phyloP scores from a whole-genome alignment of 345 rosid genomes.

The Syzygium aromaticum region DNA sequence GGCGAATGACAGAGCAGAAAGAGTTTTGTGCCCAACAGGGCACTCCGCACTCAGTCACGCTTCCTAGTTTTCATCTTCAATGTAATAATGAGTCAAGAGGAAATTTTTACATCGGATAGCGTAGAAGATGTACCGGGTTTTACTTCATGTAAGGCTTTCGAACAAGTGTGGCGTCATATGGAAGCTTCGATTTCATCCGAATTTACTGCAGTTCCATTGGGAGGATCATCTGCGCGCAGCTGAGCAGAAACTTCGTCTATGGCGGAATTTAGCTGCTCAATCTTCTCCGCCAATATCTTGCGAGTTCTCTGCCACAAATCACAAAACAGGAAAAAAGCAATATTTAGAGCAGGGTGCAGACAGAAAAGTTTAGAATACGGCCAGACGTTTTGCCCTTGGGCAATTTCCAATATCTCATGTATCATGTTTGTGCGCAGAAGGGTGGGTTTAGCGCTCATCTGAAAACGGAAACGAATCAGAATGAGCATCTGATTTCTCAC shows the following conservation, averaged over 20 bases:
- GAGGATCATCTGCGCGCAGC: slow-evolving; percentile 21
- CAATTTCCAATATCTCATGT: not conserved
- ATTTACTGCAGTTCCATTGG: slow-evolving; percentile 9
- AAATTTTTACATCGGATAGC: not conserved
- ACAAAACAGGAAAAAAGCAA: not conserved
- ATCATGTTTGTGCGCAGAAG: not conserved
- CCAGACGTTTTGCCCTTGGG: not conserved
- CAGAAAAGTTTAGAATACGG: not conserved
- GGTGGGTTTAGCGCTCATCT: not conserved
- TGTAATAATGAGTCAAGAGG: not conserved
- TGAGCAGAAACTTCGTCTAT: slow-evolving; percentile 40
- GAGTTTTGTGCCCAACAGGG: not conserved
- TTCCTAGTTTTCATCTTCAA: not conserved
- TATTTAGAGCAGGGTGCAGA: not conserved
- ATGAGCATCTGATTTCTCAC: not conserved
- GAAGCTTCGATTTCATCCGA: slow-evolving; percentile 22
- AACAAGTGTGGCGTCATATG: not conserved
- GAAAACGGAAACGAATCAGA: not conserved
- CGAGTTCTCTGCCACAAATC: slow-evolving; percentile 27
- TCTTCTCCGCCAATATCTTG: slow-evolving; percentile 29
- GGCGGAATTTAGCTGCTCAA: slow-evolving; percentile 36
- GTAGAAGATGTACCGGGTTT: not conserved
- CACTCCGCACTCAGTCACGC: not conserved
- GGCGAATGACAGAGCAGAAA: not conserved
- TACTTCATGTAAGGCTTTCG: not conserved